A percentile compares a stretch with the other conserved stretches of the same genome.
Conservation (phyloP, 2,329 filamentous ascomycete genomes). For the Colletotrichum tofieldiae region DNA sequence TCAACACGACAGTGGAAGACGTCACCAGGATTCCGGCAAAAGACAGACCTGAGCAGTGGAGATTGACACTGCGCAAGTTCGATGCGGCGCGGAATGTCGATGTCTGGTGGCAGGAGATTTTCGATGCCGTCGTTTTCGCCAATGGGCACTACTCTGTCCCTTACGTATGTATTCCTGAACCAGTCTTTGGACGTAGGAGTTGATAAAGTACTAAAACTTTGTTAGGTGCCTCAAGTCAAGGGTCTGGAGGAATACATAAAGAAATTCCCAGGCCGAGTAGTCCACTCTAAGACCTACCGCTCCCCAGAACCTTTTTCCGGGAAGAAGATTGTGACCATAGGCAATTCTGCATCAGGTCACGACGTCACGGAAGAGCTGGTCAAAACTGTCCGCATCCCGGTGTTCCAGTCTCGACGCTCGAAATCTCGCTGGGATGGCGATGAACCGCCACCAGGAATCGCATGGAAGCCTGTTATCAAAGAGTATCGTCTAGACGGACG, state of each 20-base stretch:
- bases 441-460: conserved; percentile 61
- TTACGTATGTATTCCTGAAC: conserved; percentile 54
- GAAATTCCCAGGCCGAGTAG: conserved; percentile 57
- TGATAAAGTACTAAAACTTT: neutral
- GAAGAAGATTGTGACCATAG: conserved; percentile 57
- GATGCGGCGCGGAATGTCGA: conserved; percentile 62
- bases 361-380: conserved; percentile 58
- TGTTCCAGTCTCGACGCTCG: conserved; percentile 68
- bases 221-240: conserved; percentile 61
- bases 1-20: conserved; percentile 69
- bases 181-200: neutral
- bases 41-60: conserved; percentile 56
- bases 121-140: conserved; percentile 61
- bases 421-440: conserved; percentile 66
- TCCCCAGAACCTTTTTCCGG: conserved; percentile 52
- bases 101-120: conserved; percentile 68
- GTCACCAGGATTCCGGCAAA: conserved; percentile 53
- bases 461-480: conserved; percentile 68
- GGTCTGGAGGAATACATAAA: conserved; percentile 59
- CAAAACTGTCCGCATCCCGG: conserved; percentile 55
- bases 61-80: conserved; percentile 62
- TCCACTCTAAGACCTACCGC: conserved; percentile 64
- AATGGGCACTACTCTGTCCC: conserved; percentile 63
- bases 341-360: conserved; percentile 62
- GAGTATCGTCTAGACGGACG: conserved; percentile 60